These are phyloP conservation scores for Metschnikowia santaceciliae DNA, from an alignment of 805 yeast species.

Conservation along the genomic window DNA sequence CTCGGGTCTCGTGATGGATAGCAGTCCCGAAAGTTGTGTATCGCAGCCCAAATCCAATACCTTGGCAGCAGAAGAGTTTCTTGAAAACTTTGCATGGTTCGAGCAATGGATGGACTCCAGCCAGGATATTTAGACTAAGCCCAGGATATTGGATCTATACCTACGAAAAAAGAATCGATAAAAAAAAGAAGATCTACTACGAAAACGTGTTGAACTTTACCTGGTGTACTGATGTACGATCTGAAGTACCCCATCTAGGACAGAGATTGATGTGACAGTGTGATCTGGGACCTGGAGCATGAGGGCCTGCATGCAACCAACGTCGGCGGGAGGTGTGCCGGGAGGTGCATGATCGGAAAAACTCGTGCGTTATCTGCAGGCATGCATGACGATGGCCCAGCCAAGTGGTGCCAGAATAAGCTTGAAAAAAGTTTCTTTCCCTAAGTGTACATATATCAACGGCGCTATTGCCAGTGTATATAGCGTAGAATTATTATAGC, in stretches of 20 bases:
- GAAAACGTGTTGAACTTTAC: too few species aligned
- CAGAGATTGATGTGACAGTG: too few species aligned
- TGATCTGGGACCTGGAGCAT: too few species aligned
- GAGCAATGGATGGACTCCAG: conserved; percentile 45
- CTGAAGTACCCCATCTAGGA: too few species aligned
- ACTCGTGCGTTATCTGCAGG: background rate
- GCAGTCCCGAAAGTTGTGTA: conserved; percentile 1
- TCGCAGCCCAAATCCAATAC: conserved; percentile 9
- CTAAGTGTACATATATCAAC: background rate
- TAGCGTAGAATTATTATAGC: too few species aligned
- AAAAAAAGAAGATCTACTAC: too few species aligned
- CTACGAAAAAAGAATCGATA: too few species aligned
- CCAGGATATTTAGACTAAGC: background rate
- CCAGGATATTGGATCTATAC: too few species aligned
- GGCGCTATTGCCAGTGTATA: too few species aligned
- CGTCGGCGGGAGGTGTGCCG: background rate
- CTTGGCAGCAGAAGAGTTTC: conserved; percentile 19
- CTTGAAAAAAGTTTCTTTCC: background rate
- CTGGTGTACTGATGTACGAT: too few species aligned
- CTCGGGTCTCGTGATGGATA: background rate
- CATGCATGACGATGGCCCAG: background rate
- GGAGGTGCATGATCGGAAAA: conserved; percentile 1
- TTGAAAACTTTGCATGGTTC: conserved; percentile 51
- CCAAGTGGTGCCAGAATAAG: background rate
- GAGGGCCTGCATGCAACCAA: background rate